Percentiles rank a stretch among this genome's conserved stretches.
Conservation (phyloP, 179 eudicot species). For the Heliamphora pulchella region DNA sequence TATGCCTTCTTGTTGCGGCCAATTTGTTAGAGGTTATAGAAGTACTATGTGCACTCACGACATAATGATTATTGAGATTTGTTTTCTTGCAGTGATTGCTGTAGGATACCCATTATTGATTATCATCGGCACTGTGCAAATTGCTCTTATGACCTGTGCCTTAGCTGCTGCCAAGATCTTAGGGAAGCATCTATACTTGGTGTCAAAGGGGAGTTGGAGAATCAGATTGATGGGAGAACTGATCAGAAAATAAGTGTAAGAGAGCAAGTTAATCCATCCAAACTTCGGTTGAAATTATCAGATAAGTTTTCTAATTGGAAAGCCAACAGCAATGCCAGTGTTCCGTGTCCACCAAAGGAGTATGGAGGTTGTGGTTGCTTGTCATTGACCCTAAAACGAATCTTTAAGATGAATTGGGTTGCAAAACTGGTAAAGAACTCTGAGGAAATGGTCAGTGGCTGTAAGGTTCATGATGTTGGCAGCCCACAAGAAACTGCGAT, state of each 20-base stretch:
- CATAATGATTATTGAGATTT: background rate
- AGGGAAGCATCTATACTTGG: slow-evolving; percentile 47
- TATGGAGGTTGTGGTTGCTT: slow-evolving; percentile 78
- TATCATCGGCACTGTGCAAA: slow-evolving; percentile 87
- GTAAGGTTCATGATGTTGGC: slow-evolving; percentile 41
- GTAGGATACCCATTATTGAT: slow-evolving; percentile 90
- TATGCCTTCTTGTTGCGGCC: slow-evolving; percentile 6
- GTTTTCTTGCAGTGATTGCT: slow-evolving; percentile 63
- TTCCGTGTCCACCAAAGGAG: slow-evolving; percentile 72
- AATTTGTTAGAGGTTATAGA: background rate
- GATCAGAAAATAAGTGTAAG: slow-evolving; percentile 22
- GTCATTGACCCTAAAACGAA: slow-evolving; percentile 54
- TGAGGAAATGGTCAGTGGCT: slow-evolving; percentile 92
- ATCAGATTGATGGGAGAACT: slow-evolving; percentile 22
- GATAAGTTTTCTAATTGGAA: slow-evolving; percentile 61
- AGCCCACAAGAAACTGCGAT: slow-evolving; percentile 21
- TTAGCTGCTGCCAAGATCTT: slow-evolving; percentile 88
- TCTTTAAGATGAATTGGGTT: slow-evolving; percentile 98
- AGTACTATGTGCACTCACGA: background rate
- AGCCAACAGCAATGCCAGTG: slow-evolving; percentile 72
- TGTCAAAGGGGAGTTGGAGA: slow-evolving; percentile 29
- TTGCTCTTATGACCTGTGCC: slow-evolving; percentile 92
- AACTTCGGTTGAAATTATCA: slow-evolving; percentile 32
- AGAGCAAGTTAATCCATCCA: slow-evolving; percentile 34
- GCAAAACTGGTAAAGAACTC: slow-evolving; percentile 84